Percentiles rank a stretch among this genome's conserved stretches.
Evolutionary conservation across 1,139 yeast genomes (phyloP).

Genomic region (Saccharomyces hybrid): DNA sequence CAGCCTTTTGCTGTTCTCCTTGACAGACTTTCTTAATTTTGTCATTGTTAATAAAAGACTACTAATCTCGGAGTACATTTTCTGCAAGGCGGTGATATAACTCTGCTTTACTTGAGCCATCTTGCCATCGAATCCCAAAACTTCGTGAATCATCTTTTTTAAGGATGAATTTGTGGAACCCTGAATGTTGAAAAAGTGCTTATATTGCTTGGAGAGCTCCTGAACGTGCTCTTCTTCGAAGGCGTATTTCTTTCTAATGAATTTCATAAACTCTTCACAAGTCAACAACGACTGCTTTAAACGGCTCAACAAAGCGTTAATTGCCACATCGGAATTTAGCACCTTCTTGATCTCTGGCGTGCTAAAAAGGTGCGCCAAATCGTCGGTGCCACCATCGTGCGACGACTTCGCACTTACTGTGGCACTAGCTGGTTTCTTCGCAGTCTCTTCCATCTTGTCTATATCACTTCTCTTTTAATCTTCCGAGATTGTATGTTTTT

Average conservation of each 20-base stretch:
- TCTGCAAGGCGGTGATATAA: constrained; percentile 69
- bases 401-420: background rate
- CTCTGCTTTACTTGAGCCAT: constrained; percentile 64
- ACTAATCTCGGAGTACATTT: constrained; percentile 79
- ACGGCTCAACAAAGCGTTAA: constrained; percentile 62
- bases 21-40: constrained; percentile 61
- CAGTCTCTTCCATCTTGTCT: background rate
- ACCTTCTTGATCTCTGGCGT: constrained; percentile 43
- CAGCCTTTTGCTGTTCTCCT: constrained; percentile 72
- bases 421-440: background rate
- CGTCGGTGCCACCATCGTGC: constrained; percentile 15
- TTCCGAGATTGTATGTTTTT: background rate
- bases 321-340: constrained; percentile 48
- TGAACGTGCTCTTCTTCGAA: constrained; percentile 73
- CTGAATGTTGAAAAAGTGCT: constrained; percentile 34
- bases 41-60: constrained; percentile 64
- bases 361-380: constrained; percentile 33
- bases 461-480: background rate
- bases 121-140: constrained; percentile 72
- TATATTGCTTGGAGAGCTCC: constrained; percentile 59
- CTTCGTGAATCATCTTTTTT: constrained; percentile 53
- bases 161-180: constrained; percentile 53
- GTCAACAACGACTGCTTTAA: constrained; percentile 73
- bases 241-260: constrained; percentile 67
- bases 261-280: constrained; percentile 77